A percentile compares a stretch with the other conserved stretches of the same genome.
phyloP scores from a whole-genome alignment of 1,284 basidiomycete genomes.

The Sanghuangporus sanghuang region DNA sequence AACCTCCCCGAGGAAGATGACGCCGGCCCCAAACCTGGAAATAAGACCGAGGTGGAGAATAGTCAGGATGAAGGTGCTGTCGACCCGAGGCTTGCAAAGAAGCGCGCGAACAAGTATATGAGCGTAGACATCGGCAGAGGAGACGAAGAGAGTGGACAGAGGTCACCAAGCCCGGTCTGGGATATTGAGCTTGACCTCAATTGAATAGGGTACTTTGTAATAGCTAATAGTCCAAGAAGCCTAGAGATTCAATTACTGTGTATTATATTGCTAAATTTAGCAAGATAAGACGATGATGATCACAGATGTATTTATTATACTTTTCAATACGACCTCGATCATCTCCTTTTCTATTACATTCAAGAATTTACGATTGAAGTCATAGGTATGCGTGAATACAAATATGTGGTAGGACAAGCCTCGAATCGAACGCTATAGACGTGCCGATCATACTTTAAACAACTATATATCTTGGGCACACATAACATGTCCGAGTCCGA shows the following conservation, averaged over 20 bases:
- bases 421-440: too few relatives aligned
- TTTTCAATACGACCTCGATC: background rate
- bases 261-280: background rate
- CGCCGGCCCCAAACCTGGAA: background rate
- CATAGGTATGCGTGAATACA: too few relatives aligned
- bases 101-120: background rate
- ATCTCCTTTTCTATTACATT: background rate
- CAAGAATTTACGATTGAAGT: too few relatives aligned
- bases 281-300: too few relatives aligned
- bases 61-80: slow-evolving; percentile 19
- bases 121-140: slow-evolving; percentile 9
- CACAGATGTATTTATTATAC: too few relatives aligned
- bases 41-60: background rate
- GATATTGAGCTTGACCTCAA: slow-evolving; percentile 54
- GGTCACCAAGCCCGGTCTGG: slow-evolving; percentile 46
- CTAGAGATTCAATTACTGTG: background rate
- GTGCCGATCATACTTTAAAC: too few relatives aligned
- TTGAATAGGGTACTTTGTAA: background rate
- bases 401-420: too few relatives aligned
- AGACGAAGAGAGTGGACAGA: slow-evolving; percentile 22
- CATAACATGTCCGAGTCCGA: too few relatives aligned
- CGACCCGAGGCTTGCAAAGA: slow-evolving; percentile 18
- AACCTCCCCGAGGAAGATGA: slow-evolving; percentile 17
- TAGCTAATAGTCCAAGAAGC: too few relatives aligned
- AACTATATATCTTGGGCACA: too few relatives aligned